Percentiles rank a stretch among this genome's conserved stretches.
phyloP scores from a whole-genome alignment of 75 land plant genomes.

The Cunninghamia lanceolata region DNA sequence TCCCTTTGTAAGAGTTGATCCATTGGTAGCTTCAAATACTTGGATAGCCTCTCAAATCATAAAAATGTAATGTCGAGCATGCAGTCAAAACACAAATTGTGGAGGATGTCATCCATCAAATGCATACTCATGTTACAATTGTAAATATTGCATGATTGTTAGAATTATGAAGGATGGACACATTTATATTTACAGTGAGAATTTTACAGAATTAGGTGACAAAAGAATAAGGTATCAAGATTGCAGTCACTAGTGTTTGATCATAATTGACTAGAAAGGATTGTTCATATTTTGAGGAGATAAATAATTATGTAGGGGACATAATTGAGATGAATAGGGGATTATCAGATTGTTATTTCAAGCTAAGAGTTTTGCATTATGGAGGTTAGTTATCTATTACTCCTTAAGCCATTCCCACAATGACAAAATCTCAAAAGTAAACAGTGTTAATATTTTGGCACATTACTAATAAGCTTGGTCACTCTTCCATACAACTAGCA shows the following conservation, averaged over 20 bases:
- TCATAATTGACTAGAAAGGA: slow-evolving; percentile 3
- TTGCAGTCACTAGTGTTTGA: slow-evolving; percentile 91
- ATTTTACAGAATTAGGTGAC: not conserved
- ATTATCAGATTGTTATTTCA: no score
- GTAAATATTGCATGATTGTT: slow-evolving; percentile 66
- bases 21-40: no score
- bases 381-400: no score
- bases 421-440: no score
- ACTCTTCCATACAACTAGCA: no score
- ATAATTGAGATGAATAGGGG: not conserved
- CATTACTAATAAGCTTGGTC: no score
- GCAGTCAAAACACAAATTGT: slow-evolving; percentile 62
- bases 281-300: not conserved
- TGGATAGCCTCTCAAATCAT: no score
- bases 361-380: no score
- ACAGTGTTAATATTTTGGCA: no score
- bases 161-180: slow-evolving; percentile 74
- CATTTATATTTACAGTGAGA: slow-evolving; percentile 49
- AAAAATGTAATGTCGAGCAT: no score
- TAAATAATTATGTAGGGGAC: not conserved
- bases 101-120: slow-evolving; percentile 54
- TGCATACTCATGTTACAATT: slow-evolving; percentile 55
- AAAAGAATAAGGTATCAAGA: slow-evolving; percentile 33
- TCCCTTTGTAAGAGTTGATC: no score
- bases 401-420: no score